phyloP scores from a whole-genome alignment of 176 grass and related monocot species.

The Otatea glauca region DNA sequence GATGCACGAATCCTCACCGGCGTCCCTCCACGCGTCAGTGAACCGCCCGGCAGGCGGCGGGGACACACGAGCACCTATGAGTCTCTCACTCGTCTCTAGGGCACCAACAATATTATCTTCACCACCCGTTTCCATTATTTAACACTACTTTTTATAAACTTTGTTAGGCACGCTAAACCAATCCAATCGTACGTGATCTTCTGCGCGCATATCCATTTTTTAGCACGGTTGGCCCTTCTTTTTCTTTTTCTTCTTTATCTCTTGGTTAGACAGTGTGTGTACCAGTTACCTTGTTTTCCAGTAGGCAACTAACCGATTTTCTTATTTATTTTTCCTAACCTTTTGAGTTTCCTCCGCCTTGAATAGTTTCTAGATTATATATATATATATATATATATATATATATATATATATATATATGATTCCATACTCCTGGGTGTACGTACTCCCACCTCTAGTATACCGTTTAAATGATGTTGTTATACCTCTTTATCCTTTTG shows the following conservation, averaged over 20 bases:
- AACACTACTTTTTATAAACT: conserved; percentile 37
- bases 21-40: conserved; percentile 46
- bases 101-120: conserved; percentile 58
- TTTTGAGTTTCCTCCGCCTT: not conserved
- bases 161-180: conserved; percentile 46
- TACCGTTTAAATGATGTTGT: no score
- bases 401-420: no score
- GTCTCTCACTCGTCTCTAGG: conserved; percentile 37
- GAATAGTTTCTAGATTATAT: not conserved
- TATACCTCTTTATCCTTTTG: no score
- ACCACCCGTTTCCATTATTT: conserved; percentile 39
- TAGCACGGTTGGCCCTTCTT: not conserved
- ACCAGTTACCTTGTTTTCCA: not conserved
- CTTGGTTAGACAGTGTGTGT: not conserved
- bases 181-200: conserved; percentile 29
- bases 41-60: conserved; percentile 45
- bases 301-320: not conserved
- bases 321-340: not conserved
- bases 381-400: no score
- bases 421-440: no score
- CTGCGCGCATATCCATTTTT: conserved; percentile 16
- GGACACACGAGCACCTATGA: not conserved
- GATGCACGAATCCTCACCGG: not conserved
- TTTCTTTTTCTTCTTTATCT: not conserved
- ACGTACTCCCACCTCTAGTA: no score